These are phyloP conservation scores for Tetragonia tetragonoides DNA, from an alignment of 148 eudicot genomes.

Conservation along the genomic window DNA sequence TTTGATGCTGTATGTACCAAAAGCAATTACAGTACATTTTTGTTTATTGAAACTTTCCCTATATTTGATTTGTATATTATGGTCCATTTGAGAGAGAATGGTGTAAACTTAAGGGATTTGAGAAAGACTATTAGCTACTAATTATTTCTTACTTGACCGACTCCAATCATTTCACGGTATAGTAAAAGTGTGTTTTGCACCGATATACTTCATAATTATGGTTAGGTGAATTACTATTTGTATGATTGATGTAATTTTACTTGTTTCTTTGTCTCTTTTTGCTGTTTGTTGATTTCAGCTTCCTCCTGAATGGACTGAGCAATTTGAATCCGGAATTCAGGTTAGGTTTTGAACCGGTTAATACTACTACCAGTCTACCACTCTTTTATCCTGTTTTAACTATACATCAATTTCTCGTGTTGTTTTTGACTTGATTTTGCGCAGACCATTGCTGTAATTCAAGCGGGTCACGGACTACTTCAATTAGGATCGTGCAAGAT, in stretches of 20 bases:
- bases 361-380: too few species aligned
- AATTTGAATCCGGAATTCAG: constrained; percentile 97
- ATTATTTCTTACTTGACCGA: constrained; percentile 11
- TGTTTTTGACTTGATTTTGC: background rate
- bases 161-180: constrained; percentile 29
- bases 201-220: constrained; percentile 31
- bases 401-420: background rate
- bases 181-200: constrained; percentile 25
- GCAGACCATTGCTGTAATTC: constrained; percentile 98
- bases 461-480: constrained; percentile 98
- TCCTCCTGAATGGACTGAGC: constrained; percentile 96
- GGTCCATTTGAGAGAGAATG: constrained; percentile 4
- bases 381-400: background rate
- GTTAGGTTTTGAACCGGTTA: constrained; percentile 34
- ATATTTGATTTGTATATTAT: constrained; percentile 3
- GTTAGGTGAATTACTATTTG: constrained; percentile 17
- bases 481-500: constrained; percentile 98
- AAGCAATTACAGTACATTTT: background rate
- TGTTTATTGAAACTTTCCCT: background rate
- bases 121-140: constrained; percentile 9
- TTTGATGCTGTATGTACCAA: constrained; percentile 90
- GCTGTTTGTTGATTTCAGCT: constrained; percentile 50
- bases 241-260: constrained; percentile 26
- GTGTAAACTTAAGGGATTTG: background rate
- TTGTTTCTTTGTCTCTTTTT: background rate